Evolutionary conservation across 257 asterid species (phyloP).

Genomic region (Solanum neorickii): DNA sequence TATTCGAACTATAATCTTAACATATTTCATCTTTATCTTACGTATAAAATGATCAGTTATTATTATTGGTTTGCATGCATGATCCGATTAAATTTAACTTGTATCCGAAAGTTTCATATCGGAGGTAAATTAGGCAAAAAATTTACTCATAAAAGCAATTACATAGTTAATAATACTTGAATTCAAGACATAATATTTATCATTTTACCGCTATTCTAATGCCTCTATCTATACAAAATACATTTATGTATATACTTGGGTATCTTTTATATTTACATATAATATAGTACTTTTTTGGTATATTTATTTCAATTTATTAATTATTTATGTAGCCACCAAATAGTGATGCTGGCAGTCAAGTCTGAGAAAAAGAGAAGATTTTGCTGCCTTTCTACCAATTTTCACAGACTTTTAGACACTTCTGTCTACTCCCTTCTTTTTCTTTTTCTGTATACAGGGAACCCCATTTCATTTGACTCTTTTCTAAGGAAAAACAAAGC

Average conservation of each 20-base stretch:
- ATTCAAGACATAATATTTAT: background rate
- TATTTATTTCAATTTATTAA: background rate
- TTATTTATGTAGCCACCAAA: background rate
- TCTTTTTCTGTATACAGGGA: background rate
- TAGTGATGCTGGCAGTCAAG: background rate
- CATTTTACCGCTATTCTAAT: background rate
- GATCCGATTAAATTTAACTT: background rate
- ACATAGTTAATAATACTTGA: background rate
- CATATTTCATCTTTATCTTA: background rate
- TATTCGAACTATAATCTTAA: background rate
- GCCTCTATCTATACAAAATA: background rate
- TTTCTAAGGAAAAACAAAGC: background rate
- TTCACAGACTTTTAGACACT: constrained; percentile 5
- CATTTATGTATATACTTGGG: background rate
- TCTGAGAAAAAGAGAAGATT: background rate
- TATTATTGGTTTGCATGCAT: background rate
- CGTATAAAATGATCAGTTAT: background rate
- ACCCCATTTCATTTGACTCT: background rate
- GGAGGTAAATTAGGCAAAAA: background rate
- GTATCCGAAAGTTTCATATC: background rate
- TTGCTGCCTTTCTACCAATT: constrained; percentile 7
- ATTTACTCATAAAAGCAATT: background rate
- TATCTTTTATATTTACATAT: background rate
- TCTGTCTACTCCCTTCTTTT: background rate
- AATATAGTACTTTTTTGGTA: background rate